Evolutionary conservation across 1,284 basidiomycete species (phyloP), one percentile per base, ranked within the genome.

Genomic region (Leccinum huronense): DNA sequence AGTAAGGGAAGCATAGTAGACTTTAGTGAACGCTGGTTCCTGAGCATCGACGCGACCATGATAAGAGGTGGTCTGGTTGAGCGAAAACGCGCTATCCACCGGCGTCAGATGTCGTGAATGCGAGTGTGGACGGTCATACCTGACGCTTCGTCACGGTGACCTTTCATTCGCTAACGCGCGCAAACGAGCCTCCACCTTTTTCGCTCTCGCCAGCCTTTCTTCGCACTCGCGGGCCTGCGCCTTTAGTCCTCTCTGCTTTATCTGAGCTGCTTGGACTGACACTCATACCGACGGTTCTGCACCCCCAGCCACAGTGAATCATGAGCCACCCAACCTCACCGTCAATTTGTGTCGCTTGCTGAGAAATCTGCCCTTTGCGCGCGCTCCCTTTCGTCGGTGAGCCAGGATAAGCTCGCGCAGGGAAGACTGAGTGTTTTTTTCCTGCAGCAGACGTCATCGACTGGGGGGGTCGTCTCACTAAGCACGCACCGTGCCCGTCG

Each of bases 1-100:
- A 0, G 97, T 99, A 34, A 97, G 84, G 0, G 96, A 98, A 0
- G 95, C 92, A 74, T 96, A 98, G 74, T 90, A 96, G 62, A 99
- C 89, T 76, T 93, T 93, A 34, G 87, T 88, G 69, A 88, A 91
- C 2, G 82, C 81, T n/a, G 82, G 81, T 66, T 86, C 87, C 57
- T 79, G 76, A 4, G 72, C 73, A 11, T 79, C 75, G 14, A 56
- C 53, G 27, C 54, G 65, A 34, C 67, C 57, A 57, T 59, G 59
- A 36, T 45, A 56, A 27, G 67, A 67, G 42, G 7, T 33, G 2
- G 62, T 42, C 1, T 57, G 58, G 33, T 16, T 51, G 34, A 1
- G 53, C 56, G 55, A 62, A 16, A 36, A 67, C 56, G 9, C 76
- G 74, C 76, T 78, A 61, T 58, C 27, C 11, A n/a, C 57, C 19